Base-by-base conservation (phyloP, 2,329 filamentous ascomycete species). In the Penicillium sp. region DNA sequence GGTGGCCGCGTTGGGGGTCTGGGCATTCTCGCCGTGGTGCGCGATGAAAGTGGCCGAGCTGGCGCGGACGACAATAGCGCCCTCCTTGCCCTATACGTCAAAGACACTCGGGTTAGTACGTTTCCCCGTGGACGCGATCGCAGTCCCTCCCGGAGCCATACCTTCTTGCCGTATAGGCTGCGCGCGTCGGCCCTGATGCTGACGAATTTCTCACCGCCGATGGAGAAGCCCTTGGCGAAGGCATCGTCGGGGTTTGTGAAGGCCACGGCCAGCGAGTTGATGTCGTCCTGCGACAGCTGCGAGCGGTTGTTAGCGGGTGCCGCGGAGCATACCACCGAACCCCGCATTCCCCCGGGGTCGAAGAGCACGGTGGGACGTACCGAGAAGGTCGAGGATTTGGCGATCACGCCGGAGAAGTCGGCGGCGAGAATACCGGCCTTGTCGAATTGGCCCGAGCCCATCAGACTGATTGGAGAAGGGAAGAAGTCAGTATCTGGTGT, bases 101-200 rank as follows among this genome's bases (percentile, higher is more conserved):
- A n/a, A n/a, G n/a, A n/a, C n/a, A n/a, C n/a, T n/a, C n/a, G n/a
- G n/a, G n/a, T n/a, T n/a, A n/a, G n/a, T n/a, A n/a, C n/a, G n/a
- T n/a, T n/a, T n/a, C n/a, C n/a, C n/a, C n/a, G n/a, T n/a, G n/a
- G n/a, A n/a, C n/a, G n/a, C n/a, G n/a, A n/a, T n/a, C n/a, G n/a
- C n/a, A n/a, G n/a, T n/a, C n/a, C n/a, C 9, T 25, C 8, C 4
- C 19, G 20, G 17, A 9, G 14, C 9, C 13, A 15, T 74, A 94
- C 89, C 80, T 88, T 83, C 79, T 90, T 88, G 52, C 81, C 87
- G 69, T 94, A 94, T 58, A 94, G 70, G 71, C 81, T 84, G 64
- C 84, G 77, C 20, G 86, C 88, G 47, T 90, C 86, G 36, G 83
- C 80, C 63, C 79, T 82, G 64, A 87, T 77, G 62, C 84, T 75